Base-by-base conservation (phyloP, 345 rosid genomes). In the Eucalyptus regnans region DNA sequence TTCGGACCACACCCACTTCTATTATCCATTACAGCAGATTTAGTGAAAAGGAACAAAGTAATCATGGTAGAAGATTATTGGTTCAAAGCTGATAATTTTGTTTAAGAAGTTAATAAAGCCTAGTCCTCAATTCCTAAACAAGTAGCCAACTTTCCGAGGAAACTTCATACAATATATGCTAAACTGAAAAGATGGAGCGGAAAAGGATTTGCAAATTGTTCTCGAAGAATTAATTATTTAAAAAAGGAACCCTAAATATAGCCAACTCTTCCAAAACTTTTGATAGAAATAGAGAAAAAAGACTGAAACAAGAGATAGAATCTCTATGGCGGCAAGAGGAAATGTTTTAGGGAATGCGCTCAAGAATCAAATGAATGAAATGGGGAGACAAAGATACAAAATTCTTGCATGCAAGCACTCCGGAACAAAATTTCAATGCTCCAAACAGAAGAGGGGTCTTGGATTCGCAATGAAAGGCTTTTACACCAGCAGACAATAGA, bases 311-410 rank as follows among this genome's bases (percentile, higher is more conserved):
- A 2, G 14, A 58, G 64, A 58, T 0, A 5, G 0, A 58, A 10
- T 58, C 1, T 58, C 0, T 58, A 58, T 25, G n/a, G 64, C 1
- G 0, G 4, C 9, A 18, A 52, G 56, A 18, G 1, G 4, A 18
- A 52, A 52, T 52, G 56, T 18, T 18, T 52, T 25, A 4, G 14
- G 0, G 14, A 25, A 58, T 58, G 14, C 14, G 1, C 29, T 58
- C 2, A 58, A 25, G 0, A 58, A 58, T 25, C 29, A 0, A 58
- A 0, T 25, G n/a, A 0, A 25, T 0, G 4, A 58, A 58, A 5
- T 58, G n/a, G 14, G 64, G 64, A 58, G 64, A 58, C 64, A 58
- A 58, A 58, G 0, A 58, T 25, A 5, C 14, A 0, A 25, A 58
- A 23, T 58, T 58, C 64, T 58, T 58, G 0, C 7, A 58, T 58